These are phyloP conservation scores for Ogataea ramenticola DNA, from an alignment of 805 yeast species.

Conservation along the genomic window DNA sequence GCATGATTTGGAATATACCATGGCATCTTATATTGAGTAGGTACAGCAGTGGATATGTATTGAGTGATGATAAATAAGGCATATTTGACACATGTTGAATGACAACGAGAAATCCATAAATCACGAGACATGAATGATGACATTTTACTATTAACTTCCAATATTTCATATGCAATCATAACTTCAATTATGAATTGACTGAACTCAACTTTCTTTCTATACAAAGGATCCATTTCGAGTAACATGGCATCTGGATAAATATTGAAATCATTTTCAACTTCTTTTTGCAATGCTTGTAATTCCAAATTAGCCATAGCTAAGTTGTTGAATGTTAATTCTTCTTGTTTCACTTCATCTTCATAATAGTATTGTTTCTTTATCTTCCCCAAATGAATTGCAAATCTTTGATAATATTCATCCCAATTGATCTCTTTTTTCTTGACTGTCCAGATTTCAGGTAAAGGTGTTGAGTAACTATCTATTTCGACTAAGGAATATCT, in stretches of 20 bases:
- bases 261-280: constrained; percentile 9
- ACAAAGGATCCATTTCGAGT: constrained; percentile 7
- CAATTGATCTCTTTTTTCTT: constrained; percentile 9
- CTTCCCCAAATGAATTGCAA: constrained; percentile 15
- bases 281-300: constrained; percentile 16
- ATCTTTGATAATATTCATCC: constrained; percentile 17
- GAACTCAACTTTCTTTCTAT: constrained; percentile 9
- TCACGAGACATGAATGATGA: constrained; percentile 17
- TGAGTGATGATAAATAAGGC: constrained; percentile 12
- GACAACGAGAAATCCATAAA: constrained; percentile 17
- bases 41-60: constrained; percentile 10
- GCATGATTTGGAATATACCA: constrained; percentile 18
- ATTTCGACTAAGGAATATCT: constrained; percentile 16
- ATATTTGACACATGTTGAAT: constrained; percentile 14
- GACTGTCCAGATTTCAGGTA: constrained; percentile 17
- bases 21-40: constrained; percentile 14
- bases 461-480: constrained; percentile 16
- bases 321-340: constrained; percentile 8
- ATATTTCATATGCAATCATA: constrained; percentile 15
- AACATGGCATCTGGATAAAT: constrained; percentile 12
- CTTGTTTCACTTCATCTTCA: constrained; percentile 12
- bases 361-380: constrained; percentile 22
- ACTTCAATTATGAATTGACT: constrained; percentile 11
- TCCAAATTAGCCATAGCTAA: constrained; percentile 20
- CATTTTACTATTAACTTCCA: constrained; percentile 24